Percentiles rank a stretch among this genome's conserved stretches.
Conservation (phyloP, 75 land plant genomes). For the Selaginella tamariscina region DNA sequence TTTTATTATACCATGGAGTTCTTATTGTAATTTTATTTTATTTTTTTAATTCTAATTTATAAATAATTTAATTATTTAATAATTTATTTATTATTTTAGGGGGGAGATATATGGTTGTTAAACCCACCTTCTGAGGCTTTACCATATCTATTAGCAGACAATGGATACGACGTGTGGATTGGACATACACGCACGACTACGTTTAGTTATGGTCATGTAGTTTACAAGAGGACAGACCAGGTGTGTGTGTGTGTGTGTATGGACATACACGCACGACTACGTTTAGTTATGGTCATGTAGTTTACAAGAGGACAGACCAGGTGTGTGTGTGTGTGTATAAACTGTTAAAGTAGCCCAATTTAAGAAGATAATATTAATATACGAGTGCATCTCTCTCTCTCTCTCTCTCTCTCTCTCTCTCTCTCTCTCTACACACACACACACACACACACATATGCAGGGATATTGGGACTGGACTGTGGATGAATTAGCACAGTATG, state of each 20-base stretch:
- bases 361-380: no score
- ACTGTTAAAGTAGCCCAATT: no score
- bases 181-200: constrained; percentile 55
- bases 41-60: background rate
- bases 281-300: constrained; percentile 42
- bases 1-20: constrained; percentile 49
- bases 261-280: constrained; percentile 55
- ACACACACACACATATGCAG: constrained; percentile 19
- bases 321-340: constrained; percentile 16
- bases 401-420: no score
- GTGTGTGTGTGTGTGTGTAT: constrained; percentile 15
- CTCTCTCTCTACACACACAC: constrained; percentile 4
- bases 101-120: constrained; percentile 52
- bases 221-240: constrained; percentile 23
- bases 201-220: constrained; percentile 42
- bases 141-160: constrained; percentile 56
- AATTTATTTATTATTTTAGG: constrained; percentile 30
- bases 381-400: no score
- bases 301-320: constrained; percentile 23
- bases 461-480: constrained; percentile 44
- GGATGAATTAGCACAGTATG: constrained; percentile 29
- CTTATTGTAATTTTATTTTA: constrained; percentile 25
- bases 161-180: constrained; percentile 73
- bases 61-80: background rate
- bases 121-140: constrained; percentile 41